These are phyloP conservation scores for Cladobotryum mycophilum DNA, from an alignment of 2,329 filamentous ascomycete genomes.

Conservation along the genomic window DNA sequence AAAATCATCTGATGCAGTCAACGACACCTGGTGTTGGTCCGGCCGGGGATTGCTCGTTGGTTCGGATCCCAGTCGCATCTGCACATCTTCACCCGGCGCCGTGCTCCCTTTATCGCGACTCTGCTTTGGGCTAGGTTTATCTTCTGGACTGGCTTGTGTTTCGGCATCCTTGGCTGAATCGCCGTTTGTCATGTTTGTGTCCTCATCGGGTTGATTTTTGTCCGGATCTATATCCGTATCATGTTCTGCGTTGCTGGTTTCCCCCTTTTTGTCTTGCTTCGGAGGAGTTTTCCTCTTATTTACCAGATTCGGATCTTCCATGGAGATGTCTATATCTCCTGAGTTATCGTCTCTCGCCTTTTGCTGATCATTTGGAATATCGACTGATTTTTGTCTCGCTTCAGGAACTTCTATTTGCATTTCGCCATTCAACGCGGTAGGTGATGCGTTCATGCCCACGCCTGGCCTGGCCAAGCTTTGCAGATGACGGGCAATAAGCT, in stretches of 20 bases:
- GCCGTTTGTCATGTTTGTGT: constrained; percentile 1
- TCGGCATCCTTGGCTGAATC: constrained; percentile 1
- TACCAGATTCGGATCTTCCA: constrained; percentile 24
- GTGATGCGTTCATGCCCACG: constrained; percentile 7
- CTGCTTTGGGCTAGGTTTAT: background rate
- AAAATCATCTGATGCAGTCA: constrained; percentile 12
- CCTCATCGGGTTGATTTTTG: background rate
- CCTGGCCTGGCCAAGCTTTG: constrained; percentile 22
- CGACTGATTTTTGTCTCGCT: constrained; percentile 9
- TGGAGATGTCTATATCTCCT: constrained; percentile 19
- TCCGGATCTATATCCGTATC: background rate
- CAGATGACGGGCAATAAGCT: constrained; percentile 35
- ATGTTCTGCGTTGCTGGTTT: constrained; percentile 6
- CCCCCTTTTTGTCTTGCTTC: constrained; percentile 10
- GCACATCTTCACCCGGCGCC: constrained; percentile 19
- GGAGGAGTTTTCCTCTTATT: constrained; percentile 17
- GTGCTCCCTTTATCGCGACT: constrained; percentile 2
- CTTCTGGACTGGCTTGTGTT: background rate
- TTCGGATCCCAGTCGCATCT: constrained; percentile 6
- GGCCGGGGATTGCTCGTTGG: constrained; percentile 32
- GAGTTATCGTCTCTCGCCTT: constrained; percentile 11
- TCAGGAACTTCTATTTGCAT: background rate
- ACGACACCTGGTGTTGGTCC: background rate
- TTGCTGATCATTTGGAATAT: constrained; percentile 4
- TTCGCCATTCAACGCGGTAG: constrained; percentile 19